Evolutionary conservation across 2,329 filamentous ascomycete genomes (phyloP).

Genomic region (Colletotrichum tofieldiae): DNA sequence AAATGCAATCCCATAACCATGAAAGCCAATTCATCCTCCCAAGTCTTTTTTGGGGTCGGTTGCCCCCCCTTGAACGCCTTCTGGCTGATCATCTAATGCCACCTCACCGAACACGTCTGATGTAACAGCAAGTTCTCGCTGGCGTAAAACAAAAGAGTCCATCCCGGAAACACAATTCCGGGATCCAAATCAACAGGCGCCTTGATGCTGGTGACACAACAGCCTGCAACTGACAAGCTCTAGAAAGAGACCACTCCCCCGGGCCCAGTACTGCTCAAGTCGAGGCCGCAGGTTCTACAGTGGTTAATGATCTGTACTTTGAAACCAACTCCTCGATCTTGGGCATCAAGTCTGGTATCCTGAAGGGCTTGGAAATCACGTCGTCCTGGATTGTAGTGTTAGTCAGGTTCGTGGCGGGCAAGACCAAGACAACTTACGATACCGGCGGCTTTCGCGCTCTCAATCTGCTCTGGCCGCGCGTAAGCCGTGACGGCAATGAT

Average conservation of each 20-base stretch:
- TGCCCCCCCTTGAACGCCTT: slow-evolving; percentile 28
- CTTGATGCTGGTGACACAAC: not conserved
- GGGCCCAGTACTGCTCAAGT: not conserved
- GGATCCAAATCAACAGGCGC: not conserved
- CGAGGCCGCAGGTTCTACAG: slow-evolving; percentile 38
- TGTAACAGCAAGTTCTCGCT: slow-evolving; percentile 8
- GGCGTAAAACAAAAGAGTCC: not conserved
- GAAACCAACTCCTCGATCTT: slow-evolving; percentile 74
- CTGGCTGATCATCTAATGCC: slow-evolving; percentile 16
- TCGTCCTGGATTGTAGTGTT: slow-evolving; percentile 67
- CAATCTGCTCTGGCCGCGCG: slow-evolving; percentile 81
- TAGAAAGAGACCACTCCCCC: slow-evolving; percentile 17
- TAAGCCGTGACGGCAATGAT: slow-evolving; percentile 90
- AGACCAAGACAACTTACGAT: slow-evolving; percentile 69
- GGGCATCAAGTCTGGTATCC: slow-evolving; percentile 78
- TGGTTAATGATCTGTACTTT: slow-evolving; percentile 56
- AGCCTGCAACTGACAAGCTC: slow-evolving; percentile 21
- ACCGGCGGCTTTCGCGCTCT: slow-evolving; percentile 78
- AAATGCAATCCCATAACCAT: slow-evolving; percentile 1
- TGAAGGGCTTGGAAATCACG: slow-evolving; percentile 85
- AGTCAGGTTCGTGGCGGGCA: not conserved
- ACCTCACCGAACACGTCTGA: not conserved
- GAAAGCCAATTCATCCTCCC: slow-evolving; percentile 20
- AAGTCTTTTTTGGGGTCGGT: slow-evolving; percentile 31
- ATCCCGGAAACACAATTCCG: not conserved